Base-by-base conservation (phyloP, 2,329 filamentous ascomycete genomes). In the Botrytis porri region DNA sequence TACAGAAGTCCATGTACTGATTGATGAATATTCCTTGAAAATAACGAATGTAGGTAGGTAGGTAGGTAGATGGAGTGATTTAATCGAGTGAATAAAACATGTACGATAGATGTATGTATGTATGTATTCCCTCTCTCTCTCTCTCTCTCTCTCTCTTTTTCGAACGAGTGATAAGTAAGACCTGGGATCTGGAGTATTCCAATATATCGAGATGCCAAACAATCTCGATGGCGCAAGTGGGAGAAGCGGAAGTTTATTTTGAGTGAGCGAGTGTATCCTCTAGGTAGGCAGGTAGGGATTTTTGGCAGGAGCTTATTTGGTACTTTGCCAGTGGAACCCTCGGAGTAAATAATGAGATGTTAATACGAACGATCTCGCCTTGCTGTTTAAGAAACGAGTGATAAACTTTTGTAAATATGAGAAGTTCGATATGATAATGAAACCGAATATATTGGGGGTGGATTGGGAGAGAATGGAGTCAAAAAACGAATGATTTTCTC, bases 1-100 rank as follows among this genome's bases (percentile, higher is more conserved):
- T 69, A 51, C 62, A 73, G 74, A 73, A 69, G 63, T 71, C 66
- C n/a, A 66, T 73, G 64, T 51, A 29, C 35, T 20, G 29, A 39
- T 7, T 45, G 39, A 41, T 45, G 39, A 41, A 62, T 41, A 35
- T 29, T 41, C 35, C 25, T 32, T 43, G 18, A 57, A n/a, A 54
- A 25, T n/a, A 64, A 20, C 60, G 69, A 71, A 71, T 51, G 60
- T 25, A 35, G 35, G 51, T 29, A 35, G 29, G 60, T 25, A 35
- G 35, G 51, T 29, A 18, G 43, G 32, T 22, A 12, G 59, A 14
- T n/a, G 14, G 37, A 69, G 51, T 32, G 66, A 43, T 57, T 65
- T 65, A 22, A 57, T 29, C 6, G 48, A 69, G 25, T 22, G 25
- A 29, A 22, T 41, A 41, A 39, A 57, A 41, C 32, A 51, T 54